Evolutionary conservation across 371 early-diverging fungal genomes (phyloP).

Genomic region (Rhizopus sp.): DNA sequence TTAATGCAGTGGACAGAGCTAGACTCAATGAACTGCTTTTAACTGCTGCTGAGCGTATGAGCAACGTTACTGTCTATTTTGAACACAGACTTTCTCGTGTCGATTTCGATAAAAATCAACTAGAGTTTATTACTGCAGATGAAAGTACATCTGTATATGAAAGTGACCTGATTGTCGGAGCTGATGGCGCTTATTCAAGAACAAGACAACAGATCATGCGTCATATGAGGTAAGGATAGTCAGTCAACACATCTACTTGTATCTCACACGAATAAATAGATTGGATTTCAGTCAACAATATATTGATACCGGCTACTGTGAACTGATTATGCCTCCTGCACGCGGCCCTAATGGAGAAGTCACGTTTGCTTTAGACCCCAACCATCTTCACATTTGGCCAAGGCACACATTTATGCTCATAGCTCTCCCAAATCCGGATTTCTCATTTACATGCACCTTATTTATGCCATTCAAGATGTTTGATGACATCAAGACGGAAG

Average conservation of each 20-base stretch:
- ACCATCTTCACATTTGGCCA: constrained; percentile 98
- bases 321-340: constrained; percentile 78
- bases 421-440: constrained; percentile 91
- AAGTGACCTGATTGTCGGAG: constrained; percentile 88
- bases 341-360: constrained; percentile 48
- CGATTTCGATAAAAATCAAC: constrained; percentile 63
- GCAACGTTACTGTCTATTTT: constrained; percentile 72
- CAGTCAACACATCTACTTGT: not conserved
- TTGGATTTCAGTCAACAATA: constrained; percentile 86
- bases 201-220: constrained; percentile 81
- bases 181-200: constrained; percentile 93
- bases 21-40: constrained; percentile 81
- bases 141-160: constrained; percentile 10
- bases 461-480: constrained; percentile 93
- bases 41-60: constrained; percentile 62
- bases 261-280: constrained; percentile 31
- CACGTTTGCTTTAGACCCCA: constrained; percentile 82
- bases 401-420: constrained; percentile 94
- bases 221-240: constrained; percentile 50
- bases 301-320: constrained; percentile 91
- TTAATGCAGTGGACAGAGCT: constrained; percentile 93
- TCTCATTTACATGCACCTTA: constrained; percentile 93
- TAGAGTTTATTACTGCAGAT: constrained; percentile 41
- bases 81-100: constrained; percentile 58
- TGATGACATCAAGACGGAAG: constrained; percentile 71